Evolutionary conservation across 2,329 filamentous ascomycete genomes (phyloP).

Genomic region (Aspergillus arachidicola): DNA sequence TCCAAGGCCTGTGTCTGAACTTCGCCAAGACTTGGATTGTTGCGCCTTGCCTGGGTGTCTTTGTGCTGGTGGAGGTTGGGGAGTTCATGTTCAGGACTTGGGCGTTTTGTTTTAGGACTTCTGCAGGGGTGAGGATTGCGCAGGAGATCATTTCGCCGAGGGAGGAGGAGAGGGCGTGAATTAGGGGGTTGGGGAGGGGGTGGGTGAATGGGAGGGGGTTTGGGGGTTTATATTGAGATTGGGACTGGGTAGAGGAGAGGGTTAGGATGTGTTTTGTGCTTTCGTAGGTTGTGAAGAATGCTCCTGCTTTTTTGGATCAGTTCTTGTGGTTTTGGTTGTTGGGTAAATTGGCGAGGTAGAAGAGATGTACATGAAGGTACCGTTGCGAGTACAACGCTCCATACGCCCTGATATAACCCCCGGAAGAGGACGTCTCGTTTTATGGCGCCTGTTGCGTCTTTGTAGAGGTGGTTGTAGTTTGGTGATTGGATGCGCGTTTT

Average conservation of each 20-base stretch:
- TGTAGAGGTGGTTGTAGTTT: slow-evolving; percentile 70
- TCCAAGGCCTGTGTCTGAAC: slow-evolving; percentile 60
- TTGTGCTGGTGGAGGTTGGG: neutral
- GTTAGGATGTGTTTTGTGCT: slow-evolving; percentile 61
- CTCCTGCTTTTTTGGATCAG: slow-evolving; percentile 59
- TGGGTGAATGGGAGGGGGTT: slow-evolving; percentile 29
- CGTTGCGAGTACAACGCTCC: slow-evolving; percentile 81
- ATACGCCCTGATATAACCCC: slow-evolving; percentile 84
- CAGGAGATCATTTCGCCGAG: slow-evolving; percentile 82
- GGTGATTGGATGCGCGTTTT: slow-evolving; percentile 84
- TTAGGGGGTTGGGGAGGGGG: slow-evolving; percentile 65
- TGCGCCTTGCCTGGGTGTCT: slow-evolving; percentile 15
- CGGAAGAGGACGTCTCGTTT: slow-evolving; percentile 62
- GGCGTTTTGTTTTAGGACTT: slow-evolving; percentile 92
- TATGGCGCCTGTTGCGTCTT: slow-evolving; percentile 58
- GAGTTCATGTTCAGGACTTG: slow-evolving; percentile 63
- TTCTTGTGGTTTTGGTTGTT: neutral
- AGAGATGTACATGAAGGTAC: slow-evolving; percentile 71
- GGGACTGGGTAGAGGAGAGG: slow-evolving; percentile 56
- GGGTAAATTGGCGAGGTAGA: neutral
- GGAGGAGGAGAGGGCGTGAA: slow-evolving; percentile 74
- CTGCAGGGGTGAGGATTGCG: slow-evolving; percentile 81
- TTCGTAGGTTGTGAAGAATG: slow-evolving; percentile 92
- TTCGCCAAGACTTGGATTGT: slow-evolving; percentile 55
- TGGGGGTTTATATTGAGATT: neutral